Evolutionary conservation across 192 early-diverging fungal genomes (phyloP), one percentile per base, ranked within the genome.

Genomic region (Podila minutissima): DNA sequence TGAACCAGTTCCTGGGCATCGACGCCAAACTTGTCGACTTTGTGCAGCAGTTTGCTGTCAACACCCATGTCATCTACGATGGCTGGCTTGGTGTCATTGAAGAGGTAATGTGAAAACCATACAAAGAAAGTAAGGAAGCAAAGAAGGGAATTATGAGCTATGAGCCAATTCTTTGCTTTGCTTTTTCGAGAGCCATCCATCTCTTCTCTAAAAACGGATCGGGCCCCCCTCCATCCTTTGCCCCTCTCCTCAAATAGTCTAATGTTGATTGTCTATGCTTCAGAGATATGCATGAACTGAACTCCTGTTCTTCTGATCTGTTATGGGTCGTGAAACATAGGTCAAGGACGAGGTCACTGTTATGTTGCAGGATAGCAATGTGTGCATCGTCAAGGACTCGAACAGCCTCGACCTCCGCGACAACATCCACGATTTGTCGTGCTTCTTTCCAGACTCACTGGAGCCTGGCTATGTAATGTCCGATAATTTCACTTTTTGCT

Each of bases 61-160:
- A 69, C 48, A 73, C 67, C 32, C 75, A 84, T 67, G 31, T 84
- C 66, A 84, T 84, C 19, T 79, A 79, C 37, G 75, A 84, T 46
- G 74, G 74, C 29, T 84, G 83, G 83, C 66, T 84, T 12, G 83
- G 83, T 33, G 69, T 83, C 48, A 83, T 83, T 20, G 74, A 83
- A 53, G 72, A 83, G 64, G 82, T 83, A 75, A 48, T 35, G 0
- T 26, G 15, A 12, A 15, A 13, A 46, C 13, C 41, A 46, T 15
- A 13, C 8, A n/a, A 55, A 55, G 53, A 29, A 20, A 60, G 55
- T 13, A 22, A 53, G 46, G n/a, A 53, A 46, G 15, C 48, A 67
- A 67, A 67, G 55, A 59, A 67, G 35, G 19, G 35, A 22, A n/a
- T 17, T 53, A 65, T 46, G 41, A 46, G 41, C 41, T 17, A 46